Evolutionary conservation across 2,329 filamentous ascomycete species (phyloP).

Genomic region (Neurospora sp.): DNA sequence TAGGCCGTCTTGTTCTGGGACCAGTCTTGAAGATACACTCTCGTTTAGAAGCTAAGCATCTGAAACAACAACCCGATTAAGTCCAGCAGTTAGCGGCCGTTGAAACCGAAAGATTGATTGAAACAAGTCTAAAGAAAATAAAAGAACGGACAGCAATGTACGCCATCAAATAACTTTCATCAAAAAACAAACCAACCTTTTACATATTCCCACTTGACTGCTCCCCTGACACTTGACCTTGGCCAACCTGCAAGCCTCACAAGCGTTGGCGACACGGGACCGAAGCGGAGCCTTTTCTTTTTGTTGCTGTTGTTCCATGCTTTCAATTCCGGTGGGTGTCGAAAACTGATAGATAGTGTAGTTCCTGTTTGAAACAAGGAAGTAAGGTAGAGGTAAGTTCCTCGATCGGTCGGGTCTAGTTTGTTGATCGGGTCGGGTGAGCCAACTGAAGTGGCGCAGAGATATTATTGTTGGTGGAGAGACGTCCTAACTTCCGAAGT

Average conservation of each 20-base stretch:
- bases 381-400: neutral
- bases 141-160: neutral
- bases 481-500: constrained; percentile 2
- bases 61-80: constrained; percentile 15
- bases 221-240: constrained; percentile 45
- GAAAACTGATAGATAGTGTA: neutral
- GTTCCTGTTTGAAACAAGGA: neutral
- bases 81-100: neutral
- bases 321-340: neutral
- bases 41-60: constrained; percentile 41
- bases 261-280: constrained; percentile 35
- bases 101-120: neutral
- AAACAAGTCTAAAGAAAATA: neutral
- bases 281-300: constrained; percentile 11
- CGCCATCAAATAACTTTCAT: neutral
- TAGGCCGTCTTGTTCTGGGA: constrained; percentile 38
- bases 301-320: neutral
- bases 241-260: constrained; percentile 43
- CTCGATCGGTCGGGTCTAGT: neutral
- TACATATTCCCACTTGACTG: constrained; percentile 38
- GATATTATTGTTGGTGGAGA: neutral
- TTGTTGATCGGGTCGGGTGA: neutral
- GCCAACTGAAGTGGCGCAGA: neutral
- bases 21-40: constrained; percentile 44
- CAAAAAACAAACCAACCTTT: constrained; percentile 29